Evolutionary conservation across 305 asterid species (phyloP).

Genomic region (Ilex paraguariensis): DNA sequence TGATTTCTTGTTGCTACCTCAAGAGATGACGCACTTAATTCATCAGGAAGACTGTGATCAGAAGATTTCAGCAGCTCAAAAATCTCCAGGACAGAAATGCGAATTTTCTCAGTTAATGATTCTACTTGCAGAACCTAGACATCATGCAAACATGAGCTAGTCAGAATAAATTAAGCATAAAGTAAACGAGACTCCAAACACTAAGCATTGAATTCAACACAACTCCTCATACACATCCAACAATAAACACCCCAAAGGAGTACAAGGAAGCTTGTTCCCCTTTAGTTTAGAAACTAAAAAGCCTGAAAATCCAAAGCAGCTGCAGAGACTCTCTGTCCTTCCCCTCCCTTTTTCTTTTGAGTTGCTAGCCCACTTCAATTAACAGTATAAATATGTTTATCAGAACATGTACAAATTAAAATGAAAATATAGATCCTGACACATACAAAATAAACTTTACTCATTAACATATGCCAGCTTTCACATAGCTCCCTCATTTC

Average conservation of each 20-base stretch:
- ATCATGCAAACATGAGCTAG: neutral
- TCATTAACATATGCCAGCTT: neutral
- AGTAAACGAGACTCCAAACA: neutral
- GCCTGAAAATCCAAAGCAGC: neutral
- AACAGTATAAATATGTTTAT: neutral
- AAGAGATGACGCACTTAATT: neutral
- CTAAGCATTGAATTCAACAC: too few species aligned
- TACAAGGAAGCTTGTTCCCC: neutral
- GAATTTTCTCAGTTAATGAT: neutral
- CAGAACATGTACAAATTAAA: neutral
- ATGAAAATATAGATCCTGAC: neutral
- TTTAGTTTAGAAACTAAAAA: neutral
- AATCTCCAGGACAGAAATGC: neutral
- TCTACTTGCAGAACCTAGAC: conserved; percentile 2
- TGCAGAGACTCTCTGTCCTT: neutral
- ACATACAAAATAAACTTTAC: conserved; percentile 6
- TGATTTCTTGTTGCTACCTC: neutral
- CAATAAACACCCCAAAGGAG: neutral
- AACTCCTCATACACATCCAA: neutral
- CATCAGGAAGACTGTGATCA: neutral
- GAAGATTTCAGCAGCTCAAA: conserved; percentile 1
- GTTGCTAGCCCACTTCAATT: neutral
- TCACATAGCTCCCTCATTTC: conserved; percentile 1
- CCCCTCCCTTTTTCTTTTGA: neutral
- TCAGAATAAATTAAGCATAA: neutral